phyloP scores from a whole-genome alignment of 2,329 filamentous ascomycete genomes.

The Fusarium verrucosum region DNA sequence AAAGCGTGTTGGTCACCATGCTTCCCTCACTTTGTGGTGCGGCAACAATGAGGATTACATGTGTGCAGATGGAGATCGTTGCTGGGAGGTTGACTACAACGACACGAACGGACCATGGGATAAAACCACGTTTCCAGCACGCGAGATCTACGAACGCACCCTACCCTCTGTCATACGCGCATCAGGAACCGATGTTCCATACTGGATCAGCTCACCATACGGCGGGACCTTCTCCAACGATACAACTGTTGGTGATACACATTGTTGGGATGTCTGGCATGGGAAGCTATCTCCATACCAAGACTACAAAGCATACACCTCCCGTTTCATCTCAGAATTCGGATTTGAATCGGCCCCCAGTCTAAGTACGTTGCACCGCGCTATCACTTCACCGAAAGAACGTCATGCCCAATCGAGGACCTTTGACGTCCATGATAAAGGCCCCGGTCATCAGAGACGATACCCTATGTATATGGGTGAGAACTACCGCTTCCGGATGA shows the following conservation, averaged over 20 bases:
- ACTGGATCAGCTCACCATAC: slow-evolving; percentile 6
- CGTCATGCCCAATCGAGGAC: background rate
- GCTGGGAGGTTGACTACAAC: slow-evolving; percentile 10
- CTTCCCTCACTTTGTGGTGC: background rate
- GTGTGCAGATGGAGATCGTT: slow-evolving; percentile 1
- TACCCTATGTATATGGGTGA: slow-evolving; percentile 16
- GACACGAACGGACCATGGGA: slow-evolving; percentile 9
- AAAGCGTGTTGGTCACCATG: background rate
- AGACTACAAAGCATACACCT: slow-evolving; percentile 5
- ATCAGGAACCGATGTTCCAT: background rate
- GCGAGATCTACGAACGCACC: background rate
- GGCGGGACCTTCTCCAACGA: slow-evolving; percentile 1
- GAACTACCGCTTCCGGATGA: slow-evolving; percentile 7
- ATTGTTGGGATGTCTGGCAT: slow-evolving; percentile 15
- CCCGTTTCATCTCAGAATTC: background rate
- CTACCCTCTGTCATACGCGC: background rate
- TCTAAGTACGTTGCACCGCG: fast-evolving
- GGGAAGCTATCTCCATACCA: slow-evolving; percentile 1
- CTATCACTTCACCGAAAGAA: background rate
- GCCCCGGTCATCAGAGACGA: background rate
- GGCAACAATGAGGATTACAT: slow-evolving; percentile 15
- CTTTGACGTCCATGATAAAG: slow-evolving; percentile 3
- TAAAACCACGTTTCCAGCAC: slow-evolving; percentile 6
- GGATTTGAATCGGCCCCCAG: slow-evolving; percentile 7
- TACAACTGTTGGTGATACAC: background rate